These are phyloP conservation scores for Ophiostoma quercus DNA, from an alignment of 2,329 filamentous ascomycete species.

Conservation along the genomic window DNA sequence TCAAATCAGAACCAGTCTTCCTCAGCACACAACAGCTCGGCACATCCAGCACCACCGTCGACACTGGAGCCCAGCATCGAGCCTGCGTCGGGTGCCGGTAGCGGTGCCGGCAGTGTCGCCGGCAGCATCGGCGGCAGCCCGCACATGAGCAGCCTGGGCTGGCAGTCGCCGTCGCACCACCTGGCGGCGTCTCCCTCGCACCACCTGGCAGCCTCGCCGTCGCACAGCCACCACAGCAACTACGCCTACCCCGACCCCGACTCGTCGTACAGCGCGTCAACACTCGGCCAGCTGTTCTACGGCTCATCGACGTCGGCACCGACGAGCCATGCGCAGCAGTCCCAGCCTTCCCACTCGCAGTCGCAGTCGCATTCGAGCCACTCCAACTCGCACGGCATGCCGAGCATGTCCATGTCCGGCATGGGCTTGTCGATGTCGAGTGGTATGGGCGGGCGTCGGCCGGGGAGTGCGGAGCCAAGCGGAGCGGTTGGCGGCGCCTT, in stretches of 20 bases:
- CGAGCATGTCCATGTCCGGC: slow-evolving; percentile 2
- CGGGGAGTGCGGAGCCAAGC: slow-evolving; percentile 67
- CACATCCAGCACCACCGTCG: slow-evolving; percentile 53
- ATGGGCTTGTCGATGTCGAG: slow-evolving; percentile 12
- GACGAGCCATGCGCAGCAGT: neutral
- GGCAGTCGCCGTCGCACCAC: slow-evolving; percentile 78
- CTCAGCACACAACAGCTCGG: neutral
- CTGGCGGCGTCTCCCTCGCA: slow-evolving; percentile 33
- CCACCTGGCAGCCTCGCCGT: slow-evolving; percentile 19
- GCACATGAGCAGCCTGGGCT: slow-evolving; percentile 74
- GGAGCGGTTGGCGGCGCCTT: slow-evolving; percentile 10
- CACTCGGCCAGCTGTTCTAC: slow-evolving; percentile 67
- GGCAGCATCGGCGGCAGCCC: slow-evolving; percentile 75
- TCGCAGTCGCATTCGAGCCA: neutral
- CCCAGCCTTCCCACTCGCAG: neutral
- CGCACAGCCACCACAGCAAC: slow-evolving; percentile 29
- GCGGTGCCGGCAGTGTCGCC: slow-evolving; percentile 50
- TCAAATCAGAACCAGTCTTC: neutral
- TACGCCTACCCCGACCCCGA: slow-evolving; percentile 84
- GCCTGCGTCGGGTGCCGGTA: slow-evolving; percentile 51
- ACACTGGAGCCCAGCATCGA: slow-evolving; percentile 82
- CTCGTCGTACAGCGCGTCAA: slow-evolving; percentile 53
- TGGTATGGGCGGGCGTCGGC: slow-evolving; percentile 51
- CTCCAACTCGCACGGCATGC: neutral
- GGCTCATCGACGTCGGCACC: slow-evolving; percentile 32